Base-by-base conservation (phyloP, 495 filamentous ascomycete species). In the Pyrenula aspistea region DNA sequence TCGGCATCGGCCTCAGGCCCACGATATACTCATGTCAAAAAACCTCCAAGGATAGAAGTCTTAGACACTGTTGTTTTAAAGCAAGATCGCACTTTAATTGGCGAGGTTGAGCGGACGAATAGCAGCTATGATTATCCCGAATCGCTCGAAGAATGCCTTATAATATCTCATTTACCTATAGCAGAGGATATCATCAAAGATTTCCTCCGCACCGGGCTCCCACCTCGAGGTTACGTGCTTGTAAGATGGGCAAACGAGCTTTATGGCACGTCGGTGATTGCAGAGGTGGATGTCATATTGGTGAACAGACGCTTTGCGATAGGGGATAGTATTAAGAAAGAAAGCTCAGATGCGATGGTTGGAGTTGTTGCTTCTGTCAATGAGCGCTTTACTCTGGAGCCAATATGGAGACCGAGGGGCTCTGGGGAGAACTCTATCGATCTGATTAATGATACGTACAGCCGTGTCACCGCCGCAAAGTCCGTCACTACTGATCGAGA, bases 281-380 rank as follows among this genome's bases (percentile, higher is more conserved):
- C 68, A 36, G 76, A 75, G 60, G 65, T 65, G 22, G 72, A 74
- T 54, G 59, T 78, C 22, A 61, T 59, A 10, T 65, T 78, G 11
- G 55, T 78, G 12, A 72, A 76, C 57, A 67, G 76, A 15, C 51
- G 58, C 21, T 59, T 76, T 11, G 62, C 63, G 22, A 63, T 74
- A 20, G 76, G 76, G 20, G 65, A 75, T 56, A 57, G 64, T 36
- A 75, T 79, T 11, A 79, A 78, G 56, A 70, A 65, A n/a, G 60
- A 64, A 31, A 55, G 61, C 3, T 67, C 65, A 11, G 69, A 73
- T 48, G 61, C 68, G 0, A 62, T 71, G 21, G 70, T 70, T 49
- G 76, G 76, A 20, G 75, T 60, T 1, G 62, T 78, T 19, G 65
- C 72, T n/a, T 65, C 60, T 52, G 65, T 67, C 36, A 68, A 65